These are phyloP conservation scores for Vinca major DNA, from an alignment of 305 asterid genomes.

Conservation along the genomic window DNA sequence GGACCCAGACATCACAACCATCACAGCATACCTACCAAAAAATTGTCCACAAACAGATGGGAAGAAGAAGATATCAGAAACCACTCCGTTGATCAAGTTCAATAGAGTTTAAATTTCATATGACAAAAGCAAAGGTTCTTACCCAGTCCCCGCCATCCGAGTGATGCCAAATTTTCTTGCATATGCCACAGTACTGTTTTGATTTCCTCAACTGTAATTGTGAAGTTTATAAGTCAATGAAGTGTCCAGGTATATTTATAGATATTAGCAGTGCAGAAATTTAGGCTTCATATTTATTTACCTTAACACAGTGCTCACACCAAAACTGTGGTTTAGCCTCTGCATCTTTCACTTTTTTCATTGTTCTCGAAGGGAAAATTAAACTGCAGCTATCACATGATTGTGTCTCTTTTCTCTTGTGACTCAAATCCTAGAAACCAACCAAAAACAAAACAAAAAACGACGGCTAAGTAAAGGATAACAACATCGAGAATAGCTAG, in stretches of 20 bases:
- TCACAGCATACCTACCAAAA: constrained; percentile 73
- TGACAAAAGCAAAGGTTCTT: constrained; percentile 20
- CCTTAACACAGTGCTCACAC: constrained; percentile 88
- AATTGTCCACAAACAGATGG: background rate
- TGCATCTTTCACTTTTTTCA: constrained; percentile 51
- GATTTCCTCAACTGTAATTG: constrained; percentile 60
- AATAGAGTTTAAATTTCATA: background rate
- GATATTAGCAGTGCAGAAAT: constrained; percentile 8
- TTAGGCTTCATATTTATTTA: constrained; percentile 10
- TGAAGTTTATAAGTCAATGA: constrained; percentile 1
- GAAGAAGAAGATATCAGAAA: background rate
- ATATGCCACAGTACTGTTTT: constrained; percentile 80
- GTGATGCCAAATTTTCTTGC: constrained; percentile 84
- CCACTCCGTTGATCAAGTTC: background rate
- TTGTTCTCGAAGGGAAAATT: constrained; percentile 48
- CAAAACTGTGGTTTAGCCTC: constrained; percentile 34
- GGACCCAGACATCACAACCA: constrained; percentile 93
- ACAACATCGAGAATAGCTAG: background rate
- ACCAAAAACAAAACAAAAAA: background rate
- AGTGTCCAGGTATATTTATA: background rate
- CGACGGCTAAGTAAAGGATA: background rate
- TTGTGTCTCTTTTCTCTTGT: constrained; percentile 42
- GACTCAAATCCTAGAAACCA: constrained; percentile 40
- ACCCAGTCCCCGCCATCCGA: constrained; percentile 98
- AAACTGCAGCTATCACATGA: constrained; percentile 69